These are phyloP conservation scores for Fusarium sp. DNA, from an alignment of 2,329 filamentous ascomycete species.

Conservation along the genomic window DNA sequence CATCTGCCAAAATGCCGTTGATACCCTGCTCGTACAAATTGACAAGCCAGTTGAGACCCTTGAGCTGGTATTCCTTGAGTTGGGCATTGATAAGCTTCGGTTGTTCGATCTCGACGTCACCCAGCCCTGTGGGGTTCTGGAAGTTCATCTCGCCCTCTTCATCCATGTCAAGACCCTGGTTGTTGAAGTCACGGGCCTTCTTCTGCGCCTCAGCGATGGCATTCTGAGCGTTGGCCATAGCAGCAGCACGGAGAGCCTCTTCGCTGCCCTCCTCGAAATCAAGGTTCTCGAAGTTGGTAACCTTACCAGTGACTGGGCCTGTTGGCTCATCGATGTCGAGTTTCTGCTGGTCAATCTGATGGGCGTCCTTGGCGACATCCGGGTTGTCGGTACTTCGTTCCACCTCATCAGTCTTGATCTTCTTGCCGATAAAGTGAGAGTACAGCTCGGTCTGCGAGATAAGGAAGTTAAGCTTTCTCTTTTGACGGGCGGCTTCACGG, in stretches of 20 bases:
- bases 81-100: constrained; percentile 93
- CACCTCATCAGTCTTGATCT: constrained; percentile 97
- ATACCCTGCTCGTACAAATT: constrained; percentile 99
- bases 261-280: constrained; percentile 98
- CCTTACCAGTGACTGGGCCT: constrained; percentile 70
- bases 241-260: constrained; percentile 79
- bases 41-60: constrained; percentile 99
- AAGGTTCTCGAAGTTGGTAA: constrained; percentile 93
- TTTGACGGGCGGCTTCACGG: constrained; percentile 95
- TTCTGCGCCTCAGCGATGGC: constrained; percentile 94
- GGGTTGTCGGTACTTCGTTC: constrained; percentile 88
- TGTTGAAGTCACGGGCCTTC: constrained; percentile 93
- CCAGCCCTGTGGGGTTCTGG: constrained; percentile 95
- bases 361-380: constrained; percentile 68
- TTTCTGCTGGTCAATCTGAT: constrained; percentile 52
- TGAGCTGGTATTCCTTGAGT: constrained; percentile 98
- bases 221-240: constrained; percentile 94
- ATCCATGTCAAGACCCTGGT: constrained; percentile 74
- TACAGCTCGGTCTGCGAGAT: constrained; percentile 99
- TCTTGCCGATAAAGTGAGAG: constrained; percentile 99
- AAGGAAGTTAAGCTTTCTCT: constrained; percentile 98
- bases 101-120: constrained; percentile 93
- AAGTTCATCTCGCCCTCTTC: constrained; percentile 99
- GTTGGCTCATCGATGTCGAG: constrained; percentile 63
- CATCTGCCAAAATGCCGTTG: constrained; percentile 97